Evolutionary conservation across 2,329 filamentous ascomycete genomes (phyloP).

Genomic region (Trichoderma sp.): DNA sequence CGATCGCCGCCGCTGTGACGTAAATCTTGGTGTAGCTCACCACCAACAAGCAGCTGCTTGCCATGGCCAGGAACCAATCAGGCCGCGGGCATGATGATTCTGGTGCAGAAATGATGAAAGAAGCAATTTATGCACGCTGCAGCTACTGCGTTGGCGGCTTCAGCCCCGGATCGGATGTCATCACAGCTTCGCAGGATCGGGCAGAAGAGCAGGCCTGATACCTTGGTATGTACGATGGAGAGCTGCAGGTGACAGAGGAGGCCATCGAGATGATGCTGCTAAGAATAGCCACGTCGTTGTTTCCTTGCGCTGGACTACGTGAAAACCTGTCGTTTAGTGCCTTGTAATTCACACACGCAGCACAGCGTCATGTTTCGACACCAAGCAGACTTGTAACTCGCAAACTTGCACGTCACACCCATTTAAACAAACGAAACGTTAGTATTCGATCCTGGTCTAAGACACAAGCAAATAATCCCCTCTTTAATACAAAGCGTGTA

Average conservation of each 20-base stretch:
- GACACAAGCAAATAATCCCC: constrained; percentile 23
- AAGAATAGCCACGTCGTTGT: constrained; percentile 14
- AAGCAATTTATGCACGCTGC: constrained; percentile 5
- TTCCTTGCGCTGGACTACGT: background rate
- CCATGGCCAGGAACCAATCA: constrained; percentile 16
- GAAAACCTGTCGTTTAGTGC: background rate
- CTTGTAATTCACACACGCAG: background rate
- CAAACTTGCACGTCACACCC: constrained; percentile 12
- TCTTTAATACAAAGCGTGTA: constrained; percentile 17
- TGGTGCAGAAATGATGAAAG: constrained; percentile 19
- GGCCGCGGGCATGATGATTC: background rate
- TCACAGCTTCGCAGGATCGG: background rate
- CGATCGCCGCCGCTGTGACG: constrained; percentile 32
- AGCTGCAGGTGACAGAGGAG: background rate
- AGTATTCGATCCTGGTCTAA: constrained; percentile 29
- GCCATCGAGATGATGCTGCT: constrained; percentile 17
- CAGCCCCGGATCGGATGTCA: constrained; percentile 12
- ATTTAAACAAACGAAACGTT: constrained; percentile 28
- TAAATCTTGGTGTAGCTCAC: constrained; percentile 28
- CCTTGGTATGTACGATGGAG: background rate
- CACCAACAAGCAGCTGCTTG: constrained; percentile 11
- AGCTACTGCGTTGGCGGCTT: constrained; percentile 2
- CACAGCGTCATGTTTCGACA: constrained; percentile 16
- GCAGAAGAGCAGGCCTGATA: background rate
- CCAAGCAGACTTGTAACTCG: background rate